phyloP scores from a whole-genome alignment of 306 rosid genomes.

The Hippophae gyantsensis region DNA sequence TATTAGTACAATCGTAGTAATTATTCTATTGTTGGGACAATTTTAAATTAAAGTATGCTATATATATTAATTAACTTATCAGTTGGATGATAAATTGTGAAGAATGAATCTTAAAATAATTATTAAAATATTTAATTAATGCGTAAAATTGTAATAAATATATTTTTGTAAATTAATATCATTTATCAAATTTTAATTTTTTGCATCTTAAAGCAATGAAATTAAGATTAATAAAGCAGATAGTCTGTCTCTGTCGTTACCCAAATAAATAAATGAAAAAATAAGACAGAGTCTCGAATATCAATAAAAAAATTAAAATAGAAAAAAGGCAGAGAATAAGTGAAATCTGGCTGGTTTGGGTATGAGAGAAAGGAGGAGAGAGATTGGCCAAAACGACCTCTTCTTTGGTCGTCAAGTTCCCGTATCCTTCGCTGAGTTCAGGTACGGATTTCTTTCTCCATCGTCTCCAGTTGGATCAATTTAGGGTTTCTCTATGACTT shows the following conservation, averaged over 20 bases:
- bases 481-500: slow-evolving; percentile 5
- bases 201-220: too few species aligned
- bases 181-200: too few species aligned
- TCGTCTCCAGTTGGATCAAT: slow-evolving; percentile 17
- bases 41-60: too few species aligned
- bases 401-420: not conserved
- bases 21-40: too few species aligned
- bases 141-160: too few species aligned
- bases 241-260: not conserved
- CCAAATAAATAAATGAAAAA: not conserved
- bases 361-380: slow-evolving; percentile 1
- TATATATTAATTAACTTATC: too few species aligned
- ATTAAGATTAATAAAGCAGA: slow-evolving; percentile 11
- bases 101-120: too few species aligned
- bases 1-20: too few species aligned
- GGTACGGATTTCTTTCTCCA: slow-evolving; percentile 7
- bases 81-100: too few species aligned
- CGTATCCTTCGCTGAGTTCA: slow-evolving; percentile 7
- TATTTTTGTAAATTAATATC: too few species aligned
- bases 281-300: not conserved
- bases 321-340: slow-evolving; percentile 12
- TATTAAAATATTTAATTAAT: too few species aligned
- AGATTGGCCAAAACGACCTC: slow-evolving; percentile 12
- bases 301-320: not conserved
- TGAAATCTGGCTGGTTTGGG: slow-evolving; percentile 10